Base-by-base conservation (phyloP, 306 rosid species). In the Calophaca sinica region DNA sequence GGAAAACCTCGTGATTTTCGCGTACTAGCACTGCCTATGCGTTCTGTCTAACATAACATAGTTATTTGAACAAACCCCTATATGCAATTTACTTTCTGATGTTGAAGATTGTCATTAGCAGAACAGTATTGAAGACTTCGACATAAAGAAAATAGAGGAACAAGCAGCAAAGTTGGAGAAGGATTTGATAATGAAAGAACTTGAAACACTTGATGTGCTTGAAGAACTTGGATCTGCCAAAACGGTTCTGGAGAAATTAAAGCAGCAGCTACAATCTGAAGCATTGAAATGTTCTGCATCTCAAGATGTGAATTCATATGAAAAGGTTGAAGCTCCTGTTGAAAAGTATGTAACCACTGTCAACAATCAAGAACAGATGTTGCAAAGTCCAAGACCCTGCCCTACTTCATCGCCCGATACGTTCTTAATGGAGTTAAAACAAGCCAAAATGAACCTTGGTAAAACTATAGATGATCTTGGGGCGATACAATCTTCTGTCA, bases 101-200 rank as follows among this genome's bases (percentile, higher is more conserved):
- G 65, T 63, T 64, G 73, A 73, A 38, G 67, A 73, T 80, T 80
- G 20, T 84, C 20, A 54, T 83, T 45, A 78, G 84, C 96, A 89
- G 96, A 82, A 82, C 58, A 85, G 82, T 51, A 66, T 62, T 53
- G 92, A 87, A 72, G 89, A 83, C 55, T 90, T 94, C 29, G 96
- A 94, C 85, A 82, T 94, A 45, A 94, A 92, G 87, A 93, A 77
- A 77, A 89, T 93, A 85, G 98, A 89, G 80, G 98, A 90, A 78
- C 93, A 89, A 78, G 96, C 99, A 9, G 88, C 96, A 4, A 91
- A 92, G 86, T 81, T 94, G 83, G 99, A 94, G 86, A 94, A 94
- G 85, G 96, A 94, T 83, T 85, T 94, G 81, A 94, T 94, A 31
- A 96, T 94, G 38, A 94, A 94, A 70, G 99, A 94, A 77, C 87